A percentile compares a stretch with the other conserved stretches of the same genome.
These are phyloP conservation scores for Solanum virginianum DNA, from an alignment of 257 asterid genomes.

Conservation along the genomic window DNA sequence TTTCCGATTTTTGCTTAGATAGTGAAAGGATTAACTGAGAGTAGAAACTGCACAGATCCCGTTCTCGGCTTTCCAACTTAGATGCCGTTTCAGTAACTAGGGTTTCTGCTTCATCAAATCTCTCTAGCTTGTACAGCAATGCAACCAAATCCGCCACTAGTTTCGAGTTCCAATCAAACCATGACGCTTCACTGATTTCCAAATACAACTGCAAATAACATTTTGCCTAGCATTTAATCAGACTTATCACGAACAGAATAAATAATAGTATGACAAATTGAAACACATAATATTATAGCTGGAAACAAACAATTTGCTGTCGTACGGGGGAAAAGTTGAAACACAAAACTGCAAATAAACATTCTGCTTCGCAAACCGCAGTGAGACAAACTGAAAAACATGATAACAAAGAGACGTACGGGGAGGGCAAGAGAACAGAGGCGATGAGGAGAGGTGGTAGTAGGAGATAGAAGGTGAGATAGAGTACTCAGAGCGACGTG, in stretches of 20 bases:
- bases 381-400: neutral
- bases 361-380: neutral
- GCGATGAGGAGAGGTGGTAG: conserved; percentile 29
- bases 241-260: neutral
- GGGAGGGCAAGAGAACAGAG: conserved; percentile 54
- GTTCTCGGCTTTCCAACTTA: conserved; percentile 34
- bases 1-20: conserved; percentile 36
- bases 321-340: neutral
- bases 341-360: neutral
- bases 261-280: neutral
- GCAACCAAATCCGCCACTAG: conserved; percentile 67
- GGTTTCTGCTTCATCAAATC: conserved; percentile 34
- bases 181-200: conserved; percentile 46
- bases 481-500: conserved; percentile 64
- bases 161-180: conserved; percentile 91
- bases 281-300: neutral
- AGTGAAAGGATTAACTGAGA: conserved; percentile 42
- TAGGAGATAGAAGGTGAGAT: conserved; percentile 65
- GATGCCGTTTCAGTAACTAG: conserved; percentile 32
- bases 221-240: neutral
- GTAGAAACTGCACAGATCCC: conserved; percentile 54
- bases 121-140: conserved; percentile 29
- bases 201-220: conserved; percentile 48
- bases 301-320: neutral
- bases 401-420: conserved; percentile 26